A percentile compares a stretch with the other conserved stretches of the same genome.
Evolutionary conservation across 2,329 filamentous ascomycete genomes (phyloP).

Genomic region (Helminthosporium solani): DNA sequence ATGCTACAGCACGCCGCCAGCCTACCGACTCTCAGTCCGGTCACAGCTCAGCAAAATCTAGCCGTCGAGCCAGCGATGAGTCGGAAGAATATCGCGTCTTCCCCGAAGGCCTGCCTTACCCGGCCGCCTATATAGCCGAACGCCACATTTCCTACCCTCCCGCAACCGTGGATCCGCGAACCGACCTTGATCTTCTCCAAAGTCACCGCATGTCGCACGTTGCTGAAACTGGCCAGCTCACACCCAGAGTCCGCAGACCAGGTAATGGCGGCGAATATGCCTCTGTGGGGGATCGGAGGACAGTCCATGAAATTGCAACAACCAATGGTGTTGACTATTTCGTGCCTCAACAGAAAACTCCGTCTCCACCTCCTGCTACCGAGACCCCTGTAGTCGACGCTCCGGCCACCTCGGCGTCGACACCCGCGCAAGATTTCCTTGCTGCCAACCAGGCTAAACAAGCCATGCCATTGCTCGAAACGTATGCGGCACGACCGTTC

Average conservation of each 20-base stretch:
- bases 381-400: conserved; percentile 17
- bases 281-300: conserved; percentile 35
- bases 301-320: conserved; percentile 19
- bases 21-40: conserved; percentile 16
- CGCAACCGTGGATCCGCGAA: conserved; percentile 30
- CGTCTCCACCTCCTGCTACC: conserved; percentile 33
- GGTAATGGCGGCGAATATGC: conserved; percentile 43
- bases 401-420: conserved; percentile 14
- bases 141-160: conserved; percentile 17
- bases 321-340: conserved; percentile 42
- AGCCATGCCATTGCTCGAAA: conserved; percentile 39
- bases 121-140: conserved; percentile 37
- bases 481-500: conserved; percentile 36
- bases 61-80: conserved; percentile 37
- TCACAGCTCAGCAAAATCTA: conserved; percentile 32
- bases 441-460: conserved; percentile 30
- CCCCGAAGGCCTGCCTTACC: conserved; percentile 33
- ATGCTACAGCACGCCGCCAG: conserved; percentile 23
- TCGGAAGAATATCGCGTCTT: conserved; percentile 36
- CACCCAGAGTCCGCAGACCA: conserved; percentile 42
- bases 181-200: conserved; percentile 45
- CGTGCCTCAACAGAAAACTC: conserved; percentile 37
- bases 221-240: conserved; percentile 53
- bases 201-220: conserved; percentile 52
- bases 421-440: conserved; percentile 24